phyloP scores from a whole-genome alignment of 2,329 filamentous ascomycete genomes.

The Cordyceps cateniannulata region DNA sequence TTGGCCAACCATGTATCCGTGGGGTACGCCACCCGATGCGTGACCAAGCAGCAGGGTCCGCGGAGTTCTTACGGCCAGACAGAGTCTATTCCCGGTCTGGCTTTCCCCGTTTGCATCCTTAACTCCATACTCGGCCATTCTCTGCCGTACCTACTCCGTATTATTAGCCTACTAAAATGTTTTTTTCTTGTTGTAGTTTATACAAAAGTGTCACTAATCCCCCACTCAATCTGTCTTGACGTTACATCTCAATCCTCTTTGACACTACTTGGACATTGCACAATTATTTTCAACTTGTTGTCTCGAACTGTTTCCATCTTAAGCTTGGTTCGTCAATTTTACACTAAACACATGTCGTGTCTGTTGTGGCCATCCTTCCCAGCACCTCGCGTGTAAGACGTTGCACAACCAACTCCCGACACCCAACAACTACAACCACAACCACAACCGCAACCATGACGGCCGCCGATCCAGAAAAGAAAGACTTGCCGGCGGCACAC shows the following conservation, averaged over 20 bases:
- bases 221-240: background rate
- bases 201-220: background rate
- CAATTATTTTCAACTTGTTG: background rate
- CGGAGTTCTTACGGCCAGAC: background rate
- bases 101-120: background rate
- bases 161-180: background rate
- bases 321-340: no score
- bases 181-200: background rate
- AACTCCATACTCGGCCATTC: background rate
- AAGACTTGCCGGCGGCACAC: background rate
- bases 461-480: slow-evolving; percentile 1
- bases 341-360: background rate
- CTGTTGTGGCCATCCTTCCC: background rate
- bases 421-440: background rate
- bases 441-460: background rate
- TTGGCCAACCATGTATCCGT: no score
- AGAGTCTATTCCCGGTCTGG: background rate
- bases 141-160: background rate
- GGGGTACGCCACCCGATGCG: no score
- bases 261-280: background rate
- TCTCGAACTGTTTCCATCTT: background rate
- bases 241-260: background rate
- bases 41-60: background rate
- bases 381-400: background rate
- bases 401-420: background rate